Percentiles rank a stretch among this genome's conserved stretches.
phyloP scores from a whole-genome alignment of 2,329 filamentous ascomycete species.

The Xylaria sp. region DNA sequence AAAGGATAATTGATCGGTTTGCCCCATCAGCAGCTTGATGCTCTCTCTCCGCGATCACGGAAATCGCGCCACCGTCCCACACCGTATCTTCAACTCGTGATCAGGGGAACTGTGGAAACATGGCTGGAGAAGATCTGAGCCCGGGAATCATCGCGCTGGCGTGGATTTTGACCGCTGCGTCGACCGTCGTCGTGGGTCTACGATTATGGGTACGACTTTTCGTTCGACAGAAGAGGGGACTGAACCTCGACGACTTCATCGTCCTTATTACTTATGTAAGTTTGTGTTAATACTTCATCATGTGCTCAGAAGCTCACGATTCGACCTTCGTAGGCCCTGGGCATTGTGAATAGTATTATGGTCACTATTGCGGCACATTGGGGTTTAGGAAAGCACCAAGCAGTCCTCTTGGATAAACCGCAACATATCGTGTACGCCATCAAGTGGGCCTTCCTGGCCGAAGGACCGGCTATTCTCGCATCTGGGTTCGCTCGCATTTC shows the following conservation, averaged over 20 bases:
- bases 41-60: background rate
- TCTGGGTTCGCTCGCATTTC: slow-evolving; percentile 36
- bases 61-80: background rate
- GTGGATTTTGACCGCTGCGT: slow-evolving; percentile 3
- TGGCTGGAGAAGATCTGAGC: background rate
- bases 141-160: slow-evolving; percentile 11
- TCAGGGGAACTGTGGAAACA: background rate
- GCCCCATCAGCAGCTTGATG: background rate
- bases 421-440: slow-evolving; percentile 23
- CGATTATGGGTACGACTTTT: slow-evolving; percentile 8
- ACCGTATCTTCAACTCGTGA: background rate
- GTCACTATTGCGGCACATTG: slow-evolving; percentile 32
- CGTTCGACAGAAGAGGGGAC: background rate
- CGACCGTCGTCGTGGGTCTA: slow-evolving; percentile 9
- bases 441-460: slow-evolving; percentile 39
- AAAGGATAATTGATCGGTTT: background rate
- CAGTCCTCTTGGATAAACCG: slow-evolving; percentile 1
- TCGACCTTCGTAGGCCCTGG: slow-evolving; percentile 20
- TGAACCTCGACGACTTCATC: background rate
- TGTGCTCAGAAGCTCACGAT: background rate
- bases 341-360: slow-evolving; percentile 27
- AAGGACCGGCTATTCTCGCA: slow-evolving; percentile 36
- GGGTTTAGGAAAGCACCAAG: slow-evolving; percentile 35
- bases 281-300: background rate
- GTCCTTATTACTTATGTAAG: slow-evolving; percentile 7